Percentiles rank a stretch among this genome's conserved stretches.
Conservation (phyloP, 805 yeast genomes). For the Starmerella lactis-condensi region DNA sequence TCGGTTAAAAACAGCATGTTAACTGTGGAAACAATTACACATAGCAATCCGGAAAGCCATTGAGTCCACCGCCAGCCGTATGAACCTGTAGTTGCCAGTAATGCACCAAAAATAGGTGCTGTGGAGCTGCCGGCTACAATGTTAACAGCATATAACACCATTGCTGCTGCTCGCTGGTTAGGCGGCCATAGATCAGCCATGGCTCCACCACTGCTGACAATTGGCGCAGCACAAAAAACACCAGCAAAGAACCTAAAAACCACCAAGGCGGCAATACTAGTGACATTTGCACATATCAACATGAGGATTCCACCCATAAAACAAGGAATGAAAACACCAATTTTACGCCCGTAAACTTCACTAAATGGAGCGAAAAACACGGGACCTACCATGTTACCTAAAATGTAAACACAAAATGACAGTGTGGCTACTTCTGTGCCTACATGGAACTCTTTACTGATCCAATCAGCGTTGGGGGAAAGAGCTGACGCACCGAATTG, state of each 20-base stretch:
- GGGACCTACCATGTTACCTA: constrained; percentile 89
- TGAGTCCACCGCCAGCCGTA: constrained; percentile 42
- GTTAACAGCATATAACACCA: constrained; percentile 31
- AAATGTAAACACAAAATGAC: constrained; percentile 59
- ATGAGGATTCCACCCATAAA: constrained; percentile 20
- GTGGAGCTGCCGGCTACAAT: constrained; percentile 28
- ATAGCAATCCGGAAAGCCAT: constrained; percentile 32
- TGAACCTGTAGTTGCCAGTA: constrained; percentile 24
- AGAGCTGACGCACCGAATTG: constrained; percentile 42
- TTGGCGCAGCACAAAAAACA: constrained; percentile 56
- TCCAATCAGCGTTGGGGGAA: constrained; percentile 32
- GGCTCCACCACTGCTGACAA: constrained; percentile 11
- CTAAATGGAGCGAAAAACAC: constrained; percentile 72
- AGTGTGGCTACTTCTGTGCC: constrained; percentile 50
- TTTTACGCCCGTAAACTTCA: constrained; percentile 56
- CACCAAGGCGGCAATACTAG: constrained; percentile 22
- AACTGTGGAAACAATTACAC: constrained; percentile 21
- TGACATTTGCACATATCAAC: constrained; percentile 12
- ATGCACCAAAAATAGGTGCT: constrained; percentile 30
- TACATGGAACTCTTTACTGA: constrained; percentile 37
- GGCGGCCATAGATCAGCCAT: constrained; percentile 13
- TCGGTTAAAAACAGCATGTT: constrained; percentile 25
- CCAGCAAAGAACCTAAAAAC: constrained; percentile 69
- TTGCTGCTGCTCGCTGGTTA: constrained; percentile 34
- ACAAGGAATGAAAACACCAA: constrained; percentile 35